phyloP scores from a whole-genome alignment of 139 green algal genomes.

The Auxenochlorella pyrenoidosa region DNA sequence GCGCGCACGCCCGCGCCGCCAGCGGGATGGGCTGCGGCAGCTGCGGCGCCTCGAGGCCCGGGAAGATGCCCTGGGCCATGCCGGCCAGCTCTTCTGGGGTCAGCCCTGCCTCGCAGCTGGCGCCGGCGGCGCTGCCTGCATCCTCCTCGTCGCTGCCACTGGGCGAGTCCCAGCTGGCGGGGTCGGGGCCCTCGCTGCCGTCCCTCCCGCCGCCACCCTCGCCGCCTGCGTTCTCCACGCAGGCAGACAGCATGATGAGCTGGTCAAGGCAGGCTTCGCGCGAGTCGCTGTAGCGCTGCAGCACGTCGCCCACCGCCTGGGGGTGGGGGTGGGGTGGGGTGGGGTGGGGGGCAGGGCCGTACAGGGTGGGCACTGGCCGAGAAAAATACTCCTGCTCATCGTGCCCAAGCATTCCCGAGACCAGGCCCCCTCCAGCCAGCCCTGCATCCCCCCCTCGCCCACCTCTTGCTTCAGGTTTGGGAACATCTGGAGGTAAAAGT shows the following conservation, averaged over 20 bases:
- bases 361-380: too few relatives aligned
- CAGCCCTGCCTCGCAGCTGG: conserved; percentile 16
- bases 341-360: not conserved
- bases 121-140: not conserved
- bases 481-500: conserved; percentile 8
- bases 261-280: not conserved
- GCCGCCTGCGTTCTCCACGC: not conserved
- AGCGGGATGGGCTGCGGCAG: not conserved
- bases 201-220: too few relatives aligned
- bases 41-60: not conserved
- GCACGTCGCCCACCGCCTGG: conserved; percentile 25
- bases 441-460: not conserved
- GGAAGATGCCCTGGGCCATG: not conserved
- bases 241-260: conserved; percentile 16
- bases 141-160: not conserved
- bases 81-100: conserved; percentile 1
- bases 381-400: not conserved
- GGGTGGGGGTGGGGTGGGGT: not conserved
- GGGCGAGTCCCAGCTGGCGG: not conserved
- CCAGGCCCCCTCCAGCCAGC: not conserved
- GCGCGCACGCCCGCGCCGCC: not conserved
- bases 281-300: conserved; percentile 21
- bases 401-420: not conserved
- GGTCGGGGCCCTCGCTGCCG: not conserved
- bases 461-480: conserved; percentile 19